Evolutionary conservation across 2,329 filamentous ascomycete species (phyloP), one percentile per base, ranked within the genome.

Genomic region (Atkinsonella hypoxylon): DNA sequence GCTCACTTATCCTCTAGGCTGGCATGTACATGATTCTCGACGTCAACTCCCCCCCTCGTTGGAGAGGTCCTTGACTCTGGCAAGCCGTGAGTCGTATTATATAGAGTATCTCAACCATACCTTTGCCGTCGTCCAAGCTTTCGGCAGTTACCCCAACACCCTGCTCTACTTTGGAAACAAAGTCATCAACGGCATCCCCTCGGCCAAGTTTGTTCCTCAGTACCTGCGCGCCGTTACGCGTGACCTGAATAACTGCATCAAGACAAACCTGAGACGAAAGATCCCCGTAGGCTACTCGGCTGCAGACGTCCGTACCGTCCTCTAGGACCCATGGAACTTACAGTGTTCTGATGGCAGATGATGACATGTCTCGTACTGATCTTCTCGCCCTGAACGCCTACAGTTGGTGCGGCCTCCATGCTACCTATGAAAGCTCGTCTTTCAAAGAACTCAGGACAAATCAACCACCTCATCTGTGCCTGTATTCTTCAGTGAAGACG

Each of bases 201-300:
- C 78, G 38, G 83, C 79, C 55, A 67, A 72, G 49, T 67, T 66
- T 49, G 81, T 79, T 34, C 84, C 85, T 41, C 83, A 81, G n/a
- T 90, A 87, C 65, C 73, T 83, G 57, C 76, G 81, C 67, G 86
- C 86, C 55, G 79, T 88, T 55, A 89, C 83, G 45, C 83, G 86
- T 61, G 86, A 90, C 67, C 74, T 90, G 65, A 89, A 87, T 75
- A 83, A 82, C 64, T 90, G 90, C 73, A 82, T 89, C 70, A 79
- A 81, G 68, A 82, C 81, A 62, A 79, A 85, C 62, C 71, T 78
- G 53, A 74, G 80, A 62, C 83, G 86, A 58, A 59, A 70, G 53
- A 85, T 90, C 57, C 85, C 86, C 20, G 83, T 89, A 52, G 86
- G 86, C 43, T 90, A 90, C 74, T 89, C 85, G 7, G 86, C 86